Percentiles rank a stretch among this genome's conserved stretches.
Evolutionary conservation across 257 asterid genomes (phyloP).

Genomic region (Avicennia marina): DNA sequence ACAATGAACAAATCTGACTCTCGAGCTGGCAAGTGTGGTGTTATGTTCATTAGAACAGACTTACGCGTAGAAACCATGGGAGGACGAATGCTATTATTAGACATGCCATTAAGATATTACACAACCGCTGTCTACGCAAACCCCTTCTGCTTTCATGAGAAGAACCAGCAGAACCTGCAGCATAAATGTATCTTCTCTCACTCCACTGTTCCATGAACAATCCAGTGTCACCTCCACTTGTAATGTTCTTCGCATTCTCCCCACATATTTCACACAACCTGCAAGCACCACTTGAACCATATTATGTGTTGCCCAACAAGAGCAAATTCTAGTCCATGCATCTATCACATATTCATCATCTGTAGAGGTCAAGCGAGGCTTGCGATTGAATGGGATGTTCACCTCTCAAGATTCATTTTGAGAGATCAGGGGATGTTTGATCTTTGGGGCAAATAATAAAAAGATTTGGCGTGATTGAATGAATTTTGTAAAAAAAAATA

Average conservation of each 20-base stretch:
- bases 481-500: too few species aligned
- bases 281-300: conserved; percentile 16
- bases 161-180: conserved; percentile 13
- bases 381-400: too few species aligned
- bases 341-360: too few species aligned
- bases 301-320: too few species aligned
- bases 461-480: too few species aligned
- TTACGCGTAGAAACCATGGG: conserved; percentile 82
- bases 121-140: conserved; percentile 54
- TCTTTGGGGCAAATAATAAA: too few species aligned
- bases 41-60: conserved; percentile 41
- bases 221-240: conserved; percentile 36
- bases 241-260: conserved; percentile 48
- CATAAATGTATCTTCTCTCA: conserved; percentile 26
- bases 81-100: conserved; percentile 64
- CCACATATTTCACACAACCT: conserved; percentile 87
- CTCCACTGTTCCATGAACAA: conserved; percentile 77
- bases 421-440: too few species aligned
- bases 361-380: too few species aligned
- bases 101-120: conserved; percentile 75
- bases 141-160: conserved; percentile 43
- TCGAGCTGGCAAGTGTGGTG: too few species aligned
- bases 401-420: too few species aligned
- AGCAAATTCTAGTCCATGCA: too few species aligned
- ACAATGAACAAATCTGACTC: too few species aligned